These are phyloP conservation scores for Candida pseudofarinosa DNA, from an alignment of 805 yeast species.

Conservation along the genomic window DNA sequence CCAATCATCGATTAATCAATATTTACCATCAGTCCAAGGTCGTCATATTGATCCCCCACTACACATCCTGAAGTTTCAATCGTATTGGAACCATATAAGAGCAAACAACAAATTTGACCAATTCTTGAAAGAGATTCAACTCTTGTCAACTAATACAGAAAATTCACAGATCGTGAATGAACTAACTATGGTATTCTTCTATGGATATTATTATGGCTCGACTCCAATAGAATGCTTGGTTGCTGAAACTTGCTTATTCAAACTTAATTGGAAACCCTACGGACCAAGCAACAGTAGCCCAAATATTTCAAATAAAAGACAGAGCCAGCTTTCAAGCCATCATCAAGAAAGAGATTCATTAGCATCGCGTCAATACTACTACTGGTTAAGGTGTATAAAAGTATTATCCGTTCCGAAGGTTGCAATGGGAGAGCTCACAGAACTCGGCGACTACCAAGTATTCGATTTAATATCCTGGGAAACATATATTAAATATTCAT, in stretches of 20 bases:
- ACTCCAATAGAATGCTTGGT: constrained; percentile 41
- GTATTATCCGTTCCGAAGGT: constrained; percentile 5
- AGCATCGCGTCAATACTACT: constrained; percentile 7
- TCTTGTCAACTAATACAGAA: constrained; percentile 18
- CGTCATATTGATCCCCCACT: constrained; percentile 28
- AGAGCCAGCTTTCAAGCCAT: not conserved
- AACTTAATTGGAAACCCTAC: constrained; percentile 42
- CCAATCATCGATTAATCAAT: constrained; percentile 23
- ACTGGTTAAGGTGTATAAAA: constrained; percentile 18
- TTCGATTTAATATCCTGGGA: constrained; percentile 43
- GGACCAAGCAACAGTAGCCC: constrained; percentile 10
- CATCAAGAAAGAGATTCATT: not conserved
- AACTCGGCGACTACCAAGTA: constrained; percentile 37
- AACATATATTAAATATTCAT: constrained; percentile 32
- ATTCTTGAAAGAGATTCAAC: constrained; percentile 27
- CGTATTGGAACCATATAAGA: constrained; percentile 39
- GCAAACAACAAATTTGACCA: constrained; percentile 30
- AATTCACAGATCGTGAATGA: constrained; percentile 25
- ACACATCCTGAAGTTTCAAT: constrained; percentile 31
- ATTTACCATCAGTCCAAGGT: constrained; percentile 23
- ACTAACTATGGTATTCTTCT: constrained; percentile 36
- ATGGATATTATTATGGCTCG: constrained; percentile 39
- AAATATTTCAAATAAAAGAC: constrained; percentile 3
- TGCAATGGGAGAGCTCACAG: constrained; percentile 11
- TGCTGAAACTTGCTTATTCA: constrained; percentile 37